Percentiles rank a stretch among this genome's conserved stretches.
phyloP scores from a whole-genome alignment of 306 rosid species.

The Trifolium dubium region DNA sequence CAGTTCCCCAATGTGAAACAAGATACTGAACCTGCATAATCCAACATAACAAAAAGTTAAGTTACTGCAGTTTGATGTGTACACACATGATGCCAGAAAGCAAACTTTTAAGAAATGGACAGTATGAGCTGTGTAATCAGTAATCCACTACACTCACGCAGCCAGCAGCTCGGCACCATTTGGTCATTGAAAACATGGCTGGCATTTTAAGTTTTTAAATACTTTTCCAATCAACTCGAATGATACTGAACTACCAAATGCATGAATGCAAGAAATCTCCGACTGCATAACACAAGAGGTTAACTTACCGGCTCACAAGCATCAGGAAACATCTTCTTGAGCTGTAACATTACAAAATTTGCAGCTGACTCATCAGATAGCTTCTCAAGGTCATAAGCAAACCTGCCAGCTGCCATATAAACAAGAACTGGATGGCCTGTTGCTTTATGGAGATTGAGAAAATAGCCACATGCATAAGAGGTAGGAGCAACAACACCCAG shows the following conservation, averaged over 20 bases:
- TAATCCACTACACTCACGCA: background rate
- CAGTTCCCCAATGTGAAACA: slow-evolving; percentile 79
- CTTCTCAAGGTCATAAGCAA: slow-evolving; percentile 71
- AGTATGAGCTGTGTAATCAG: background rate
- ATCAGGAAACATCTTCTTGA: slow-evolving; percentile 73
- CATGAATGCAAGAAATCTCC: background rate
- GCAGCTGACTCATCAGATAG: slow-evolving; percentile 55
- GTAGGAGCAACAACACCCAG: slow-evolving; percentile 69
- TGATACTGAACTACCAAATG: background rate
- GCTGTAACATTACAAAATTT: slow-evolving; percentile 62
- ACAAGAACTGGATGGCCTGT: slow-evolving; percentile 78
- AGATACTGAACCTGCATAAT: slow-evolving; percentile 71
- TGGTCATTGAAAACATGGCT: background rate
- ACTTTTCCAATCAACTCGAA: background rate
- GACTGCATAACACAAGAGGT: background rate
- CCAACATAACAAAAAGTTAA: slow-evolving; percentile 39
- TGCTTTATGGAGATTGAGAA: slow-evolving; percentile 83
- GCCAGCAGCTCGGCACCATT: background rate
- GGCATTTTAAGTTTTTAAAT: background rate
- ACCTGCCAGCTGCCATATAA: slow-evolving; percentile 83
- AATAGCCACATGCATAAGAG: slow-evolving; percentile 76
- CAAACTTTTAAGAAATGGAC: background rate
- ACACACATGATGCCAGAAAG: slow-evolving; percentile 1
- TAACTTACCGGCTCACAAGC: slow-evolving; percentile 69
- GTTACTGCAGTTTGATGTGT: slow-evolving; percentile 6